Evolutionary conservation across 208 protist genomes (phyloP), one percentile per base, ranked within the genome.

Genomic region (Leptomonas pyrrhocoris): DNA sequence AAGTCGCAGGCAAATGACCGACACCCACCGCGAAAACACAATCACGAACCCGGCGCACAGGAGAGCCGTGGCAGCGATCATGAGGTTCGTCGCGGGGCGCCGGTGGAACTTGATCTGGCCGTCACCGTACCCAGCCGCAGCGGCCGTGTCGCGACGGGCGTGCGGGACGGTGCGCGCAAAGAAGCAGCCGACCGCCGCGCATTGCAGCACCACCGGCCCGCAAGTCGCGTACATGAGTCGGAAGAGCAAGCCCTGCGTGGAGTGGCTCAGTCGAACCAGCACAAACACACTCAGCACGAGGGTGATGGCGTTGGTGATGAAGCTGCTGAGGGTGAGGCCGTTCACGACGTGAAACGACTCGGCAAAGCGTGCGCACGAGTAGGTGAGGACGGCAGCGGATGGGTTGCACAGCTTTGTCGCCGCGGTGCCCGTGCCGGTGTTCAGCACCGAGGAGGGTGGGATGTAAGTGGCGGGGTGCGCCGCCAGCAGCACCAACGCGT

Each of bases 361-460:
- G 21, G 83, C 81, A 55, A 93, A 90, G 19, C 77, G 74, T 31
- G 84, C 87, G 49, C 81, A 90, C 36, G 68, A 68, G 60, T 64
- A 74, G 5, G 66, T 72, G 67, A 84, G 68, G 13, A 65, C 46
- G 16, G 31, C 58, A 13, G 56, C 55, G 5, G 60, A 74, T 12
- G 78, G 77, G 65, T 80, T 45, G 70, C 84, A 89, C 36, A 86
- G 31, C 59, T 84, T 74, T 31, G 48, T 36, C n/a, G 19, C 21
- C 45, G 43, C 23, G 11, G 53, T 63, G 43, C 15, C 46, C 51
- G 54, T 42, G n/a, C 38, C n/a, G 0, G 23, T 13, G 49, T 71
- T 46, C 21, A 71, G 46, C 16, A 36, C 43, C 43, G 48, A 50
- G 2, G n/a, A 40, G 0, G 42, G 45, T n/a, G 42, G 46, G 7